Evolutionary conservation across 2,329 filamentous ascomycete species (phyloP), one percentile per base, ranked within the genome.

Genomic region (Scolecobasidium constrictum): DNA sequence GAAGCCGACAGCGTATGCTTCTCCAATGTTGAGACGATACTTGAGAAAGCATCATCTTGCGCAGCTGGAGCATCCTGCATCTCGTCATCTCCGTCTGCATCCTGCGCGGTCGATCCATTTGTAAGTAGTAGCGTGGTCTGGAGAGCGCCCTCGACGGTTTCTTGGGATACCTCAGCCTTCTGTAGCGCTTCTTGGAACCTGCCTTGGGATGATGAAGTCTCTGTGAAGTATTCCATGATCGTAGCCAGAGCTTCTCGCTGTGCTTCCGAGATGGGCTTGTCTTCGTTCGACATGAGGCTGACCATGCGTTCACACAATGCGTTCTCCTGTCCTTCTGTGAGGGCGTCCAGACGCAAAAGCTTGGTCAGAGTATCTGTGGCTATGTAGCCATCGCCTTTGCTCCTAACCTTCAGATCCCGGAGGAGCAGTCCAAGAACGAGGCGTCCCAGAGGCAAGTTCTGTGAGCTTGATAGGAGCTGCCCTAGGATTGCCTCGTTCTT

Each of bases 401-500:
- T n/a, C n/a, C 26, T 31, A 9, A n/a, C 9, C n/a, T n/a, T 7
- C 26, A 31, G 9, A n/a, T 31, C 26, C 9, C 26, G 26, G 26
- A 31, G 26, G n/a, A 31, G 9, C 26, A 31, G n/a, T 9, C 26
- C 26, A 7, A 31, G 26, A 7, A 31, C 26, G n/a, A 31, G 26
- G n/a, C 26, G 26, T 31, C 33, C 40, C 3, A 12, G 7, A 20
- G 21, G 40, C 5, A 42, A 15, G 11, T 19, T 42, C 13, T 22
- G 20, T 20, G 40, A 35, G 13, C 13, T 35, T 19, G 40, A 35
- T 7, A 42, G 18, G n/a, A 42, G 21, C 18, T 75, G 68, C 31
- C 63, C 62, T n/a, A 74, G 65, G 19, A 87, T 64, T 37, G 77
- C 68, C 0, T 74, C 67, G 16, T 83, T 63, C 48, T 77, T 80